Base-by-base conservation (phyloP, 2,329 filamentous ascomycete genomes). In the Tolypocladium ovalisporum region DNA sequence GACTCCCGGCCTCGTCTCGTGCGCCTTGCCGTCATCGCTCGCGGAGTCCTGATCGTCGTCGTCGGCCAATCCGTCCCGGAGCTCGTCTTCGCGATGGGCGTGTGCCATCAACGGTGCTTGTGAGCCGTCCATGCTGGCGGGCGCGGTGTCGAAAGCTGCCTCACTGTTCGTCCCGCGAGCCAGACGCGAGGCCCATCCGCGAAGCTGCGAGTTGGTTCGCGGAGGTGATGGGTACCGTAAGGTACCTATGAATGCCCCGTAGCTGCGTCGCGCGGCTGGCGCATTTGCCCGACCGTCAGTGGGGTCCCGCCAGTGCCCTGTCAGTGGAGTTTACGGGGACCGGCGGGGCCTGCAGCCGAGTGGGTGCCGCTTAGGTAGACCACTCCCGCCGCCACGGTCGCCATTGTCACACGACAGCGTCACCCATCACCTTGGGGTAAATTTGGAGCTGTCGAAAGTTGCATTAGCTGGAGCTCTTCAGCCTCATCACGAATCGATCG, bases 81-180 rank as follows among this genome's bases (percentile, higher is more conserved):
- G 62, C 24, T 72, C 71, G 35, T 67, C 66, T 36, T 68, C 64
- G 53, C 60, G 64, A 42, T 60, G 62, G 27, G 62, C 57, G 57
- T 61, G 60, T 32, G 72, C 62, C 59, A 76, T 76, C 52, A 76
- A 65, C 54, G 73, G 73, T 58, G 68, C 73, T 57, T 74, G 70
- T 2, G 71, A 64, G 62, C 67, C 67, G 54, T 73, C 70, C 71
- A 73, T 74, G 36, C 15, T 66, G 34, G 13, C 22, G 35, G 51
- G 6, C 22, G 47, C 47, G 29, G 47, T 6, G 19, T 35, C 29
- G 47, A 19, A 13, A 4, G 32, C 29, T 15, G 34, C 7, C 10
- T 52, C 19, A 12, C 47, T 52, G 29, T 35, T 34, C 47, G 47
- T 52, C 47, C 29, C 47, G 47, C 47, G 29, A 34, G 47, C 27